Conservation (phyloP, 73 alveolate genomes). For the Tetrahymena elliotti region DNA sequence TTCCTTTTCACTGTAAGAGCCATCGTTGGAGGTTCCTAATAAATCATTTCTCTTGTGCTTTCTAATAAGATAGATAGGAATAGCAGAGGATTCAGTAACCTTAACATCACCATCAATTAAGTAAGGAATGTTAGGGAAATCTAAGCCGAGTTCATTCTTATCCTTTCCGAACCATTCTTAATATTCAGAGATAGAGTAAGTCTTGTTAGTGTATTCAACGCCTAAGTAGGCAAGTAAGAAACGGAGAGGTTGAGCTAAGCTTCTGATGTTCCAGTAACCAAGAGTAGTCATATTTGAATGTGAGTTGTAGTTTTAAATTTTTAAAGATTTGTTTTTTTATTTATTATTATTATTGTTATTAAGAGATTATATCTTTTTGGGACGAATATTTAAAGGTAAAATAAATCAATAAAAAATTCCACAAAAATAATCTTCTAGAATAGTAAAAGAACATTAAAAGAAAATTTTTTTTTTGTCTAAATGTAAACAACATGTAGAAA, state of each 20-base stretch:
- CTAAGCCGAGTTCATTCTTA: background rate
- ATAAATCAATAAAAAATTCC: background rate
- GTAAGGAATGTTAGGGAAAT: background rate
- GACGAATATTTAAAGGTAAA: too few relatives aligned
- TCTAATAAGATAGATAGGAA: background rate
- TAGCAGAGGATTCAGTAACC: background rate
- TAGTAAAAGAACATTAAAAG: background rate
- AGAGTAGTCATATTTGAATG: background rate
- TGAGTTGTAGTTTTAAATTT: background rate
- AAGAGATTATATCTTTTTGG: background rate
- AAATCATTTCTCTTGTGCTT: background rate
- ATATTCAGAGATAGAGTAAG: background rate
- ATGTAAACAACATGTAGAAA: background rate
- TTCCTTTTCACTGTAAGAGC: background rate
- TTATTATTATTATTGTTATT: too few relatives aligned
- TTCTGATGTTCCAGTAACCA: background rate
- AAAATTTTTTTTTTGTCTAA: background rate
- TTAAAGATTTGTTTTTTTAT: background rate
- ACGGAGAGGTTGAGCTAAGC: slow-evolving; percentile 5
- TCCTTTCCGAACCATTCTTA: background rate
- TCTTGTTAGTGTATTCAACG: background rate
- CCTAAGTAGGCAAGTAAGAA: background rate
- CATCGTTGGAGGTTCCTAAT: background rate
- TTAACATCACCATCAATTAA: background rate
- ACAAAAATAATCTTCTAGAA: background rate